phyloP scores from a whole-genome alignment of 495 filamentous ascomycete genomes.

The Xylaria nigripes region DNA sequence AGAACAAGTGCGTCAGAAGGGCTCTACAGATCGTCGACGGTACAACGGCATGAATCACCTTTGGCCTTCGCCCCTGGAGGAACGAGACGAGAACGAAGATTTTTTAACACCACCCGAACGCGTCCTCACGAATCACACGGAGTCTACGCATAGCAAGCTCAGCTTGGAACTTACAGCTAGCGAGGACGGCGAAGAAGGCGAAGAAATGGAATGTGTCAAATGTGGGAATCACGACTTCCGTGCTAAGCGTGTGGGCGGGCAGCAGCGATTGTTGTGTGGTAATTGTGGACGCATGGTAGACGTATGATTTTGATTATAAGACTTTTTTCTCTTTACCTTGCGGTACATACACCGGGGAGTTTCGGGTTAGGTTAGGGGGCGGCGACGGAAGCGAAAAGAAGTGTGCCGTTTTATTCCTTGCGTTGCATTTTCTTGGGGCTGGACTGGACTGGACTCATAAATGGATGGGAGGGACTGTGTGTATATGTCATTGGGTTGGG shows the following conservation, averaged over 20 bases:
- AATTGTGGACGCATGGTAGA: conserved; percentile 21
- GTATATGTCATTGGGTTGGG: too few relatives aligned
- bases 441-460: too few relatives aligned
- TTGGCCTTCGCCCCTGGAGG: conserved; percentile 11
- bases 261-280: conserved; percentile 24
- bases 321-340: background rate
- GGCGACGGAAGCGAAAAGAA: too few relatives aligned
- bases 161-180: conserved; percentile 29
- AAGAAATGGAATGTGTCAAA: conserved; percentile 26
- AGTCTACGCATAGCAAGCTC: conserved; percentile 22
- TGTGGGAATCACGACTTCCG: conserved; percentile 31
- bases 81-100: conserved; percentile 9
- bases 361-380: too few relatives aligned
- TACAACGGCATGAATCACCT: conserved; percentile 9
- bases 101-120: conserved; percentile 7
- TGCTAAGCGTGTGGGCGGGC: conserved; percentile 22
- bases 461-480: too few relatives aligned
- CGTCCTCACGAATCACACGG: conserved; percentile 5
- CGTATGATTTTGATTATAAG: conserved; percentile 4
- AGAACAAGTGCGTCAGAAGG: background rate
- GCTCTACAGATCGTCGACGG: conserved; percentile 15
- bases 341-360: too few relatives aligned
- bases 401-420: too few relatives aligned
- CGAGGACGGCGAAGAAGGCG: conserved; percentile 27
- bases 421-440: too few relatives aligned